phyloP scores from a whole-genome alignment of 2,329 filamentous ascomycete genomes.

The Ophiostoma triangulosporum region DNA sequence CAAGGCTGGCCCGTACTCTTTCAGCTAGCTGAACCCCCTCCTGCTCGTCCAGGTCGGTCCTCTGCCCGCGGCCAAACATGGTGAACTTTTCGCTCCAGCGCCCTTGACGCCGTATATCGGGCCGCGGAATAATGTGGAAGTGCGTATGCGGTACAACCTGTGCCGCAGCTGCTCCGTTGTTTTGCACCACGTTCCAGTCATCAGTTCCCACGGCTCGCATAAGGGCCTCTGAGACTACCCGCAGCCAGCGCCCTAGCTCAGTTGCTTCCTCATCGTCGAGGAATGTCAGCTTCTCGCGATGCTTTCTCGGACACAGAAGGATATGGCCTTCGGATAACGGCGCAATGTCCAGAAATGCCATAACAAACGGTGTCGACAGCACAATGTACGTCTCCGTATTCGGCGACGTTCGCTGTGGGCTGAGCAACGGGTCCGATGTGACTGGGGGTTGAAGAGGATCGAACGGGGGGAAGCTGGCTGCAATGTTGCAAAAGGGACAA shows the following conservation, averaged over 20 bases:
- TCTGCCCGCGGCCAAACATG: slow-evolving; percentile 65
- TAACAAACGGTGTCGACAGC: slow-evolving; percentile 59
- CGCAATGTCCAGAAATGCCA: slow-evolving; percentile 90
- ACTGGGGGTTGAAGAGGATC: slow-evolving; percentile 29
- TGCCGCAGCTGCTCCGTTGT: slow-evolving; percentile 78
- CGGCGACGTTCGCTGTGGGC: slow-evolving; percentile 24
- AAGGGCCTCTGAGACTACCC: slow-evolving; percentile 59
- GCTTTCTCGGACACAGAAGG: slow-evolving; percentile 63
- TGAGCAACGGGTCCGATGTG: slow-evolving; percentile 22
- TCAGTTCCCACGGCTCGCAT: slow-evolving; percentile 53
- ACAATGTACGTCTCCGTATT: slow-evolving; percentile 46
- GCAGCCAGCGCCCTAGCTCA: slow-evolving; percentile 54
- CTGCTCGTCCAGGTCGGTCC: slow-evolving; percentile 64
- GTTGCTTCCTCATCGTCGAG: slow-evolving; percentile 48
- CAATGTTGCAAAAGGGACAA: slow-evolving; percentile 53
- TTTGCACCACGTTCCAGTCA: slow-evolving; percentile 96
- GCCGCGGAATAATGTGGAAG: slow-evolving; percentile 85
- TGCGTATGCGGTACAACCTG: slow-evolving; percentile 91
- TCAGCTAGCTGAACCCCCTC: slow-evolving; percentile 48
- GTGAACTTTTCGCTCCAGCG: slow-evolving; percentile 53
- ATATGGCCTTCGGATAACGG: slow-evolving; percentile 75
- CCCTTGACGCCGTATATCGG: slow-evolving; percentile 45
- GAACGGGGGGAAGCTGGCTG: slow-evolving; percentile 33
- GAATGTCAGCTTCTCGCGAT: slow-evolving; percentile 67
- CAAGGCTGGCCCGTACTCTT: slow-evolving; percentile 3